Evolutionary conservation across 129 eudicot genomes (phyloP).

Genomic region (Sambucus nigra): DNA sequence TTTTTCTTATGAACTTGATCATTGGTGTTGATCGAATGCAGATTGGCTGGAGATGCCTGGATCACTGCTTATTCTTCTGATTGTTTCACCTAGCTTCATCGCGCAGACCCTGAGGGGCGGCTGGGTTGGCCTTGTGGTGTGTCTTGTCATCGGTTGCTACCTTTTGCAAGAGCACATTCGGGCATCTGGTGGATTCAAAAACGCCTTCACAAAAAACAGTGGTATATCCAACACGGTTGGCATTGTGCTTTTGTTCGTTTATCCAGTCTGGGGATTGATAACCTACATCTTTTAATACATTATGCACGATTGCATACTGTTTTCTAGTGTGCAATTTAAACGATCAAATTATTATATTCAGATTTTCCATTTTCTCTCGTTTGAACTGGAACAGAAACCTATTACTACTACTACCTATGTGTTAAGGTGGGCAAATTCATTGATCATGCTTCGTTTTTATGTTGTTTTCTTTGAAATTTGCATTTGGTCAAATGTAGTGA

Average conservation of each 20-base stretch:
- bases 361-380: too few species aligned
- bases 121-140: slow-evolving; percentile 53
- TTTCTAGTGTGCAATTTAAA: neutral
- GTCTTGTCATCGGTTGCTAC: slow-evolving; percentile 65
- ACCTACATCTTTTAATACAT: slow-evolving; percentile 20
- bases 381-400: too few species aligned
- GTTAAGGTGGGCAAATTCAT: too few species aligned
- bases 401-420: too few species aligned
- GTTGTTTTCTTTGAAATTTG: too few species aligned
- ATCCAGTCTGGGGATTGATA: slow-evolving; percentile 62
- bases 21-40: too few species aligned
- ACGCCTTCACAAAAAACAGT: slow-evolving; percentile 54
- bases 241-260: slow-evolving; percentile 54
- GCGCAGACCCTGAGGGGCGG: slow-evolving; percentile 34
- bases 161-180: slow-evolving; percentile 86
- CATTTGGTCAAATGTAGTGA: too few species aligned
- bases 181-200: slow-evolving; percentile 71
- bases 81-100: slow-evolving; percentile 58
- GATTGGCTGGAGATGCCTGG: slow-evolving; percentile 84
- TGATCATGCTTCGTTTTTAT: too few species aligned
- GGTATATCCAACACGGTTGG: slow-evolving; percentile 91
- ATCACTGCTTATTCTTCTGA: slow-evolving; percentile 57
- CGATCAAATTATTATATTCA: neutral
- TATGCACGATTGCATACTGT: neutral
- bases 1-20: too few species aligned